Evolutionary conservation across 306 rosid genomes (phyloP).

Genomic region (Leucaena leucocephala): DNA sequence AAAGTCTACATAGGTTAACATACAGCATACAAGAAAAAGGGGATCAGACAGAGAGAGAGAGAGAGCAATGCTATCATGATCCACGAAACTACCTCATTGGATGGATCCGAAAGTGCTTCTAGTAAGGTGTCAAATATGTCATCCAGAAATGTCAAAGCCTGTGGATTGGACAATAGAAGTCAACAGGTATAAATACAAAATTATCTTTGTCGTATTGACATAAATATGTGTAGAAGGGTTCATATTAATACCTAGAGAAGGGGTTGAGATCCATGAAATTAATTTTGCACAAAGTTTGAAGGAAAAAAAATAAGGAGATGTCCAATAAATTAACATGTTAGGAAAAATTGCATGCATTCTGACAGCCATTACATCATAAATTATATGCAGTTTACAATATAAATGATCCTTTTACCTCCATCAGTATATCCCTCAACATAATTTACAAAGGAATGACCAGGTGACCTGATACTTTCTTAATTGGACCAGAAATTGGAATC

Average conservation of each 20-base stretch:
- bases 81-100: constrained; percentile 68
- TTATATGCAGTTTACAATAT: background rate
- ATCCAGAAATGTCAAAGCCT: constrained; percentile 74
- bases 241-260: background rate
- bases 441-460: background rate
- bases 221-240: background rate
- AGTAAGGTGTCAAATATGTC: constrained; percentile 87
- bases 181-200: constrained; percentile 18
- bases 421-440: background rate
- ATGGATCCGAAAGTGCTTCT: constrained; percentile 84
- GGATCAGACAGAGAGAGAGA: background rate
- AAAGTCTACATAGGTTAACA: background rate
- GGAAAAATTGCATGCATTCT: background rate
- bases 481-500: background rate
- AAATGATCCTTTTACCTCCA: background rate
- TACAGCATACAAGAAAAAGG: constrained; percentile 29
- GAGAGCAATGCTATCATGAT: constrained; percentile 20
- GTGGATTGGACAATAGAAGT: constrained; percentile 47
- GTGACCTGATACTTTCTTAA: background rate
- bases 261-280: background rate
- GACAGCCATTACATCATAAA: constrained; percentile 22
- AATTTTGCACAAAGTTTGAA: background rate
- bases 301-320: background rate
- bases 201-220: background rate
- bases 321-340: background rate